Conservation (phyloP, 371 early-diverging fungal species). For the Syncephalastrum monosporum region DNA sequence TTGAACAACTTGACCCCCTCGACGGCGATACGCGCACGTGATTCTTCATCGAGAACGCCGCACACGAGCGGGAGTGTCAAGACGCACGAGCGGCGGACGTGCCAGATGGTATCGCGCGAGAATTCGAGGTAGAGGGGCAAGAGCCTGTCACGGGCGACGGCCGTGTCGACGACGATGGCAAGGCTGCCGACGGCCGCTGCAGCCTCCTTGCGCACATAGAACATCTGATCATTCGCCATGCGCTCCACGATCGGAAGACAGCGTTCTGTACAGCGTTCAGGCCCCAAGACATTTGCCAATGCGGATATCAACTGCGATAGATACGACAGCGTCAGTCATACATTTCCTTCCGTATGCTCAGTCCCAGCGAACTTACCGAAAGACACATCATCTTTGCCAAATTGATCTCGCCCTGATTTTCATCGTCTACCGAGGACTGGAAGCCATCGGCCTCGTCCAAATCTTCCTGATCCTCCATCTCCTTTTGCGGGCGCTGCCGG, state of each 20-base stretch:
- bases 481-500: constrained; percentile 17
- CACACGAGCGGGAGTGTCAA: constrained; percentile 49
- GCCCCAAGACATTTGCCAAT: constrained; percentile 44
- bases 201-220: constrained; percentile 63
- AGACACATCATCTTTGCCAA: constrained; percentile 60
- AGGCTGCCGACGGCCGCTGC: constrained; percentile 54
- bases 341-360: neutral
- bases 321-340: neutral
- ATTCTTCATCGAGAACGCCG: constrained; percentile 43
- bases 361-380: constrained; percentile 36
- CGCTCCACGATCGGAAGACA: constrained; percentile 55
- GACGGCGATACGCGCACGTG: constrained; percentile 36
- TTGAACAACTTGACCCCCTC: constrained; percentile 49
- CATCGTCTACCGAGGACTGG: constrained; percentile 19
- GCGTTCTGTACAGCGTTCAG: constrained; percentile 42
- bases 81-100: constrained; percentile 59
- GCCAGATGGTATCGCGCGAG: constrained; percentile 61
- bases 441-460: constrained; percentile 18
- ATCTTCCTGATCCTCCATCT: constrained; percentile 9
- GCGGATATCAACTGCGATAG: constrained; percentile 51
- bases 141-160: constrained; percentile 46
- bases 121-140: constrained; percentile 53
- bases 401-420: constrained; percentile 53
- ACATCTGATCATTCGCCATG: constrained; percentile 48
- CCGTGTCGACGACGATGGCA: constrained; percentile 36